These are phyloP conservation scores for Hibiscus syriacus DNA, from an alignment of 345 rosid genomes.

Conservation along the genomic window DNA sequence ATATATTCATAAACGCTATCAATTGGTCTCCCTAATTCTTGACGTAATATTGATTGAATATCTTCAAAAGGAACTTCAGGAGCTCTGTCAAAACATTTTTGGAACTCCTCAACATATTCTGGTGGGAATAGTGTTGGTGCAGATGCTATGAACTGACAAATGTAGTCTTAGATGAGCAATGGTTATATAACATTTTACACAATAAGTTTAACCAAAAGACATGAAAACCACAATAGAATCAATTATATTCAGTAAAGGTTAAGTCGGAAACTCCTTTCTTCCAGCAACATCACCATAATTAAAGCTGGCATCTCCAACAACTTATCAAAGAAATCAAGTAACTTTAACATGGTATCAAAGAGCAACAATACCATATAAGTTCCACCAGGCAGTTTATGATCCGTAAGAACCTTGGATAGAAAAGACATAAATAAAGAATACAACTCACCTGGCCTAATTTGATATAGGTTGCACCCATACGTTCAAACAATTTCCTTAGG, in stretches of 20 bases:
- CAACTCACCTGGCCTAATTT: conserved; percentile 79
- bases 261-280: background rate
- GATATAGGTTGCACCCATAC: conserved; percentile 97
- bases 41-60: conserved; percentile 62
- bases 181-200: background rate
- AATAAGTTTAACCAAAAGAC: background rate
- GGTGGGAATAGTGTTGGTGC: conserved; percentile 90
- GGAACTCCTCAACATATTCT: conserved; percentile 83
- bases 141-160: conserved; percentile 77
- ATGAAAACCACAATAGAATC: background rate
- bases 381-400: no score
- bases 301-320: background rate
- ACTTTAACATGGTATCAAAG: background rate
- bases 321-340: background rate
- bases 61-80: conserved; percentile 76
- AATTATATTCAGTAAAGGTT: background rate
- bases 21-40: conserved; percentile 83
- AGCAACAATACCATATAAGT: no score
- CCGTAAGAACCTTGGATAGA: no score
- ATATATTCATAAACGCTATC: conserved; percentile 76
- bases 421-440: no score
- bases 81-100: conserved; percentile 88
- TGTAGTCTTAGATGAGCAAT: conserved; percentile 14
- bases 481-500: conserved; percentile 87
- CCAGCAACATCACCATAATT: background rate